Percentiles rank a stretch among this genome's conserved stretches.
Evolutionary conservation across 345 rosid species (phyloP).

Genomic region (Eucalyptus grandis): DNA sequence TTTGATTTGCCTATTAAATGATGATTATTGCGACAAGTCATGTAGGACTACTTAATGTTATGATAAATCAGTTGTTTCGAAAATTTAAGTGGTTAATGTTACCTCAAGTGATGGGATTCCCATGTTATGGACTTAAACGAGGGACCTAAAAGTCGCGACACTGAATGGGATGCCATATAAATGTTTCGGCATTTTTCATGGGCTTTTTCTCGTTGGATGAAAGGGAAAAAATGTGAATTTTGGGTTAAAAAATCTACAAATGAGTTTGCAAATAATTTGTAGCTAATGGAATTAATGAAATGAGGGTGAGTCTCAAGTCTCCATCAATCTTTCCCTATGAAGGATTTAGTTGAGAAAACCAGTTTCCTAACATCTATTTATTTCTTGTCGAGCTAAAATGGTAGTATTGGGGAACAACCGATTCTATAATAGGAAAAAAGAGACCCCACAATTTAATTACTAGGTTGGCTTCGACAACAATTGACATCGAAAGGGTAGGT

Average conservation of each 20-base stretch:
- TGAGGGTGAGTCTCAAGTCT: background rate
- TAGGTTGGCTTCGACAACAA: background rate
- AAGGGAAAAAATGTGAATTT: background rate
- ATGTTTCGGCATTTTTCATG: background rate
- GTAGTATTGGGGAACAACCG: no score
- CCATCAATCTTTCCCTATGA: background rate
- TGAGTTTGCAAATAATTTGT: background rate
- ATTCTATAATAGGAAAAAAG: no score
- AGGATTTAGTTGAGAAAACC: background rate
- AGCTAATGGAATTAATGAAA: background rate
- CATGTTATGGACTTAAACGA: background rate
- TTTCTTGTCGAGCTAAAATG: background rate
- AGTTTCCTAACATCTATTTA: background rate
- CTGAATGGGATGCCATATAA: fast-evolving
- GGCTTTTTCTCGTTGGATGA: background rate
- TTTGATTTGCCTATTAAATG: background rate
- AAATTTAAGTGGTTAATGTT: background rate
- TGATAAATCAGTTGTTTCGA: background rate
- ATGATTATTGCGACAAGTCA: fast-evolving
- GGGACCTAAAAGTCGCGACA: background rate
- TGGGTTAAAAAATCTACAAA: background rate
- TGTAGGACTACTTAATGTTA: background rate
- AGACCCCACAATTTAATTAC: no score
- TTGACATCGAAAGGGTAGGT: background rate
- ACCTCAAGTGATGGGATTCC: background rate